Percentiles rank a stretch among this genome's conserved stretches.
Conservation (phyloP, 257 asterid species). For the Parsonsia alboflavescens region DNA sequence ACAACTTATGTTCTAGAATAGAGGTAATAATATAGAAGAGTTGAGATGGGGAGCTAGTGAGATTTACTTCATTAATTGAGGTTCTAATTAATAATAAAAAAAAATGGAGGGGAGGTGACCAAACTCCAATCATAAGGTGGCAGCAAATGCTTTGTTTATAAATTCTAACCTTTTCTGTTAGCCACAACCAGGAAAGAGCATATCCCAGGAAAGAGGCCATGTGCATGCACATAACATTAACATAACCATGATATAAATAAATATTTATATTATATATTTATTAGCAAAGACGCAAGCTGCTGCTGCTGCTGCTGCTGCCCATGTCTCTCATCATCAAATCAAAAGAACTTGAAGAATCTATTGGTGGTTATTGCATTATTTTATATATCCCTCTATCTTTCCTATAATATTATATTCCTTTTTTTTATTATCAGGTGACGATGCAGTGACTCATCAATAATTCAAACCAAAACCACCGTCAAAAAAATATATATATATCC, state of each 20-base stretch:
- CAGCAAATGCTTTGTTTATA: not conserved
- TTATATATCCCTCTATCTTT: not conserved
- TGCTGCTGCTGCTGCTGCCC: no score
- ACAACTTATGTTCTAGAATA: no score
- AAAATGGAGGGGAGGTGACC: not conserved
- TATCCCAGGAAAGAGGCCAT: not conserved
- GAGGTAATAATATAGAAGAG: not conserved
- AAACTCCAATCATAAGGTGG: no score
- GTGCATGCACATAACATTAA: conserved; percentile 5
- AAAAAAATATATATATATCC: no score
- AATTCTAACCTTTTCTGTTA: not conserved
- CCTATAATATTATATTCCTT: not conserved
- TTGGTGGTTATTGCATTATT: conserved; percentile 5
- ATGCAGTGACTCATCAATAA: not conserved
- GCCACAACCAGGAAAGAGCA: not conserved
- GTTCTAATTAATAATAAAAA: no score
- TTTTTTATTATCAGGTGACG: not conserved
- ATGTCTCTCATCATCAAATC: no score
- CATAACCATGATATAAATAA: no score
- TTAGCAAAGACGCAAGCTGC: no score
- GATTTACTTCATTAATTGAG: not conserved
- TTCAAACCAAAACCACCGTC: not conserved
- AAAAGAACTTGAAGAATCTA: conserved; percentile 8
- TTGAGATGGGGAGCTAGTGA: not conserved
- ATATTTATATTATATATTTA: no score